Evolutionary conservation across 2,329 filamentous ascomycete genomes (phyloP), one percentile per base, ranked within the genome.

Genomic region (Colletotrichum sp.): DNA sequence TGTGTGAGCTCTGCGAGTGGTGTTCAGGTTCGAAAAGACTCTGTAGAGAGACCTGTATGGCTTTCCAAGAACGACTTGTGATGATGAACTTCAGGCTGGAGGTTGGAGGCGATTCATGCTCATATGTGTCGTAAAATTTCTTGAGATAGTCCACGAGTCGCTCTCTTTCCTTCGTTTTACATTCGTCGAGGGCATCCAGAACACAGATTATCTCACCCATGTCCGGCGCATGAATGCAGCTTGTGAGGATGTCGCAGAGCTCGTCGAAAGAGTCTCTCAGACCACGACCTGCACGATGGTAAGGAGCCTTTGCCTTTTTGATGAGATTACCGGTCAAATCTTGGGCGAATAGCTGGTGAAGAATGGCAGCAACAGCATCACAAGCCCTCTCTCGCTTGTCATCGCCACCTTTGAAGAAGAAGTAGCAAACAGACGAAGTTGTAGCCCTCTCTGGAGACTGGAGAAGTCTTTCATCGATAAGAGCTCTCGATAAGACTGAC

Each of bases 181-280:
- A 57, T 26, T 57, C 52, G 2, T 57, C 52, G 0, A 57, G 7
- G 21, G 52, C 52, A 4, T 57, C 52, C 12, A 57, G 6, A 4
- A 57, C 4, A 9, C 21, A 57, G 0, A 57, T 16, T 7, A 57
- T 26, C 2, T 57, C 52, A 0, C 52, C 52, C 1, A 8, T 14
- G 2, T 57, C 24, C 10, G 12, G 21, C 6, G 52, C 16, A 7
- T 5, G 0, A 0, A 5, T 6, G 24, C 52, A 57, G 10, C 4
- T 16, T 14, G 1, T 7, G 4, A 57, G 13, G 0, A 57, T 57
- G 4, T 57, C 52, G 1, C 52, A 57, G 14, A 57, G 52, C 52
- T 24, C 21, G 21, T 57, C 21, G 2, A 24, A 26, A 26, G 52
- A 24, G 0, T 24, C 24, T 26, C 52, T 26, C 4, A 57, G 24